Evolutionary conservation across 805 yeast species (phyloP), one percentile per base, ranked within the genome.

Genomic region (Saccharomycopsis sp.): DNA sequence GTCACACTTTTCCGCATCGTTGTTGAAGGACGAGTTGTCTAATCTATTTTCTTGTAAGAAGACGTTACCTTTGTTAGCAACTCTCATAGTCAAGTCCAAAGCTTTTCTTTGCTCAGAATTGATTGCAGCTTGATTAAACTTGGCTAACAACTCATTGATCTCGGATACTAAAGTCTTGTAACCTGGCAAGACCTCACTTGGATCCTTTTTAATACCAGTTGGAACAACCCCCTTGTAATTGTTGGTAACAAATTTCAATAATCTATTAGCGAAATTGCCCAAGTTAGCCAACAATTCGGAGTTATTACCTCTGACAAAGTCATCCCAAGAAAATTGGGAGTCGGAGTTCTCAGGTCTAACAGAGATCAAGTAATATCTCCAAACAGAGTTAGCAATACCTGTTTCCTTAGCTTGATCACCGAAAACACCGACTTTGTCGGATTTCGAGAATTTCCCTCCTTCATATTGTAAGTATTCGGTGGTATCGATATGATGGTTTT

Each of bases 401-500:
- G 96, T 89, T 41, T 89, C 97, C 73, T 90, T 83, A 48, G 98
- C 99, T 68, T 89, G 91, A 75, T 92, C 92, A 69, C 99, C 99
- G 69, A 94, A 94, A 50, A 94, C 99, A 73, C 99, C 99, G 61
- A 92, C 81, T 65, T 94, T 94, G 75, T 99, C 84, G n/a, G 97
- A 89, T 75, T 94, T 94, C 57, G 98, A 92, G 77, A 94, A 94
- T 73, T 94, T 94, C 64, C 99, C 99, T 62, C 92, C 95, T 76
- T 94, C 99, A 68, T 94, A 94, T 73, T 94, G 98, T 68, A 94
- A 78, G 70, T 94, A 94, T 75, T 92, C 99, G 12, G 99, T 94
- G 51, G 99, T 91, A 70, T 84, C 88, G 65, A 94, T 75, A 72
- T 91, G 97, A 68, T 90, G 89, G 64, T 91, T 78, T 82, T 82